phyloP scores from a whole-genome alignment of 352 stramenopile genomes.

The Aphanomyces cochlioides region DNA sequence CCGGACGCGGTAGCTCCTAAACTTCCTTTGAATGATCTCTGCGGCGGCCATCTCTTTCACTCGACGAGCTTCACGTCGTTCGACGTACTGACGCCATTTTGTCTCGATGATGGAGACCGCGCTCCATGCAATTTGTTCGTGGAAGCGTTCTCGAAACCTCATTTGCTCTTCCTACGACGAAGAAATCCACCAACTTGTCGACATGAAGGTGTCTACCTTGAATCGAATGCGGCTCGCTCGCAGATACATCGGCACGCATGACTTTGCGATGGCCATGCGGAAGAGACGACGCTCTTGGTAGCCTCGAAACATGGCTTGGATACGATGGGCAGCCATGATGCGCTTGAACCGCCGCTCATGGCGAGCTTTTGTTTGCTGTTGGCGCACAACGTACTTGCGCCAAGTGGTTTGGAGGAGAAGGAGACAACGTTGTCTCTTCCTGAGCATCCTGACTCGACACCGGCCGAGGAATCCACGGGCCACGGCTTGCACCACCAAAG shows the following conservation, averaged over 20 bases:
- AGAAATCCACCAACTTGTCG: background rate
- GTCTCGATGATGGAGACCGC: slow-evolving; percentile 46
- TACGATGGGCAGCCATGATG: slow-evolving; percentile 43
- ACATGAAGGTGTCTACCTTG: slow-evolving; percentile 5
- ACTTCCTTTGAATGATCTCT: slow-evolving; percentile 13
- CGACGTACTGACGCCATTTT: slow-evolving; percentile 44
- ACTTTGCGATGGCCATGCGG: slow-evolving; percentile 36
- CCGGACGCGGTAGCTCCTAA: background rate
- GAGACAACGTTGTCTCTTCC: background rate
- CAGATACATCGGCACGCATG: slow-evolving; percentile 49
- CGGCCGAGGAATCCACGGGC: slow-evolving; percentile 2
- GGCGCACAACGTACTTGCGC: slow-evolving; percentile 29
- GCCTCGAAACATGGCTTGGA: slow-evolving; percentile 48
- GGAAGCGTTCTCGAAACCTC: slow-evolving; percentile 39
- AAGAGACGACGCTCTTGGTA: slow-evolving; percentile 37
- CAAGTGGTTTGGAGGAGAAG: slow-evolving; percentile 41
- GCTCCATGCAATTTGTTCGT: slow-evolving; percentile 43
- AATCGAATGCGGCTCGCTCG: slow-evolving; percentile 33
- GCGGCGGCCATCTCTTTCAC: background rate
- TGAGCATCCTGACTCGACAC: background rate
- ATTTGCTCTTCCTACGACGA: slow-evolving; percentile 6
- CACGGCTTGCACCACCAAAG: slow-evolving; percentile 1
- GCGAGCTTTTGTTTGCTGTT: slow-evolving; percentile 33
- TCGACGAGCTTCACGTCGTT: background rate
- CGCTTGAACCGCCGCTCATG: slow-evolving; percentile 34